Conservation (phyloP, 176 grass and related monocot genomes). For the Aegilops longissima region DNA sequence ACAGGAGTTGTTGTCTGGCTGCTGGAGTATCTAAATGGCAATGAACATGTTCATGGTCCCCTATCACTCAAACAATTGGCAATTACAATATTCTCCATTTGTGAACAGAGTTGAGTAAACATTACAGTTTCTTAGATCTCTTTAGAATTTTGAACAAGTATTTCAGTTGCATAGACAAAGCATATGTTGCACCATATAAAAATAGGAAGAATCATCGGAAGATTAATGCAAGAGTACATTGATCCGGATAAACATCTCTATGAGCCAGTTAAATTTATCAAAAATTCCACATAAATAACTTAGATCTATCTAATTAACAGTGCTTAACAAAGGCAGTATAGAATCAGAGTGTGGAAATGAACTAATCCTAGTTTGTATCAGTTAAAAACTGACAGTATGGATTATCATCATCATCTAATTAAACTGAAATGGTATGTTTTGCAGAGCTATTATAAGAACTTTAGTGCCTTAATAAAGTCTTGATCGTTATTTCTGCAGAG, state of each 20-base stretch:
- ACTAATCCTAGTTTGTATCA: background rate
- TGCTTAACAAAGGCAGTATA: background rate
- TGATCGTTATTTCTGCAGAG: slow-evolving; percentile 26
- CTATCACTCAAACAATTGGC: background rate
- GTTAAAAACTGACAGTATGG: background rate
- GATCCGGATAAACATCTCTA: background rate
- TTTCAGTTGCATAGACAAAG: background rate
- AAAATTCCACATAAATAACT: background rate
- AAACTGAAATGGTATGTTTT: background rate
- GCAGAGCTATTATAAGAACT: background rate
- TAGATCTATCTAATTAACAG: background rate
- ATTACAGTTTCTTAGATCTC: background rate
- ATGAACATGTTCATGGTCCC: background rate
- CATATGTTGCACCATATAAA: background rate
- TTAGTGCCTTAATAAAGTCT: background rate
- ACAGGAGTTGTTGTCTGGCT: slow-evolving; percentile 38
- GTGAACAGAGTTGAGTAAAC: slow-evolving; percentile 28
- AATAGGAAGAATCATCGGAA: background rate
- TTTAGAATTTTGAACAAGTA: background rate
- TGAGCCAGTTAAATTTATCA: too few relatives aligned
- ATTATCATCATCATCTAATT: background rate
- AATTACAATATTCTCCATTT: slow-evolving; percentile 25
- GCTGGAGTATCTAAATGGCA: slow-evolving; percentile 25
- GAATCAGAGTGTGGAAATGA: background rate
- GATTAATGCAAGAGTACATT: background rate